phyloP scores from a whole-genome alignment of 306 rosid species.

The Purshia tridentata region DNA sequence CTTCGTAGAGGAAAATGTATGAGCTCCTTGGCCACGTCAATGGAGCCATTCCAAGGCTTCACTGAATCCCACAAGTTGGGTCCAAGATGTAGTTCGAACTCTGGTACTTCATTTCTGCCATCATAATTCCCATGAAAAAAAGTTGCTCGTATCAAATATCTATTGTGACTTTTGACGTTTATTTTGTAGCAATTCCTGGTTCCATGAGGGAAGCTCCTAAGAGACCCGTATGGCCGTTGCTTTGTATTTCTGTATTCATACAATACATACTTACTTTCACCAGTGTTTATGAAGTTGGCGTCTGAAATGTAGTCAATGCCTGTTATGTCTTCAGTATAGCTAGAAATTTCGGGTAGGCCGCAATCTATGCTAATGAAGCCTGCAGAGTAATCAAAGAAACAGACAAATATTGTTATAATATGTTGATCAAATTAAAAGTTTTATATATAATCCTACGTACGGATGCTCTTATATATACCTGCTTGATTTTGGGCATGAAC shows the following conservation, averaged over 20 bases:
- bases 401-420: background rate
- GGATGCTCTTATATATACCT: background rate
- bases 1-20: background rate
- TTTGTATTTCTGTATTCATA: background rate
- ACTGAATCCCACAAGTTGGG: slow-evolving; percentile 15
- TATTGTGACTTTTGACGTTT: slow-evolving; percentile 10
- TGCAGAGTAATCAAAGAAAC: background rate
- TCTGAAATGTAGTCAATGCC: background rate
- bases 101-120: background rate
- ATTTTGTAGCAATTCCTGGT: slow-evolving; percentile 42
- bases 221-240: background rate
- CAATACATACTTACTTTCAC: background rate
- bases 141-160: slow-evolving; percentile 28
- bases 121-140: slow-evolving; percentile 43
- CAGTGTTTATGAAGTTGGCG: background rate
- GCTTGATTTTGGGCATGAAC: slow-evolving; percentile 8
- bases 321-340: background rate
- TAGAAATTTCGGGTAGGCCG: background rate
- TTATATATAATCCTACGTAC: too few relatives aligned
- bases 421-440: background rate
- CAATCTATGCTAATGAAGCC: slow-evolving; percentile 37
- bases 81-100: slow-evolving; percentile 30
- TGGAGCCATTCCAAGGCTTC: too few relatives aligned
- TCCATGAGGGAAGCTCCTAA: slow-evolving; percentile 47
- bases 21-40: background rate